Conservation (phyloP, 768 basidiomycete species). For the Scleroderma citrinum region DNA sequence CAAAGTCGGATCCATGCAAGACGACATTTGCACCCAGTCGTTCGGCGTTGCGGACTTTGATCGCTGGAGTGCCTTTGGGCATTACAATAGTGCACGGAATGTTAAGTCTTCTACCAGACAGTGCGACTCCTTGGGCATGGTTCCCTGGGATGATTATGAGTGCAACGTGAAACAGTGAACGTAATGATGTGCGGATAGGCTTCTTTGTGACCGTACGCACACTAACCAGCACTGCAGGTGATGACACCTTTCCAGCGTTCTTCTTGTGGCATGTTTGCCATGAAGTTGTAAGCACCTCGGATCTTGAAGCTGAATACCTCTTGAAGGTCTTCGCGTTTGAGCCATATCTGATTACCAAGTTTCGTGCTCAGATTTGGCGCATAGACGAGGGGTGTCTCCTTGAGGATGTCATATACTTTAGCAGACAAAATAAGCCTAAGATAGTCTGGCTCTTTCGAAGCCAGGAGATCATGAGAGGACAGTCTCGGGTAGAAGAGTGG, state of each 20-base stretch:
- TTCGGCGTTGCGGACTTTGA: conserved; percentile 95
- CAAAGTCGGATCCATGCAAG: conserved; percentile 87
- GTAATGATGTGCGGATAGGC: background rate
- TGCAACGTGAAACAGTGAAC: background rate
- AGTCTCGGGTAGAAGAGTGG: conserved; percentile 65
- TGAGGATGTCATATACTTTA: conserved; percentile 84
- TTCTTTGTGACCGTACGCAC: conserved; percentile 36
- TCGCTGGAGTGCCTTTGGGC: conserved; percentile 90
- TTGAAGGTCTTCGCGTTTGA: conserved; percentile 96
- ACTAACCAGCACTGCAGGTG: conserved; percentile 97
- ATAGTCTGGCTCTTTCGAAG: conserved; percentile 76
- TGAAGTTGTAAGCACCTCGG: conserved; percentile 96
- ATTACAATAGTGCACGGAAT: conserved; percentile 99
- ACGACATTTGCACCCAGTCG: conserved; percentile 94
- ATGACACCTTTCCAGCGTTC: conserved; percentile 97
- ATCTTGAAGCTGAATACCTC: conserved; percentile 99
- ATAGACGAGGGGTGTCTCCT: conserved; percentile 84
- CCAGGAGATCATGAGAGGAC: conserved; percentile 55
- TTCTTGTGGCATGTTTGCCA: conserved; percentile 81
- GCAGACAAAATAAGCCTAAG: conserved; percentile 82
- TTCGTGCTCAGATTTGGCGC: conserved; percentile 83
- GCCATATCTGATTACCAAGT: conserved; percentile 89
- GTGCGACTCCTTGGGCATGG: conserved; percentile 96
- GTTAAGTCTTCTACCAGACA: conserved; percentile 81
- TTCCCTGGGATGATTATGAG: conserved; percentile 57